Conservation (phyloP, 768 basidiomycete species). For the Hysterangium stoloniferum region DNA sequence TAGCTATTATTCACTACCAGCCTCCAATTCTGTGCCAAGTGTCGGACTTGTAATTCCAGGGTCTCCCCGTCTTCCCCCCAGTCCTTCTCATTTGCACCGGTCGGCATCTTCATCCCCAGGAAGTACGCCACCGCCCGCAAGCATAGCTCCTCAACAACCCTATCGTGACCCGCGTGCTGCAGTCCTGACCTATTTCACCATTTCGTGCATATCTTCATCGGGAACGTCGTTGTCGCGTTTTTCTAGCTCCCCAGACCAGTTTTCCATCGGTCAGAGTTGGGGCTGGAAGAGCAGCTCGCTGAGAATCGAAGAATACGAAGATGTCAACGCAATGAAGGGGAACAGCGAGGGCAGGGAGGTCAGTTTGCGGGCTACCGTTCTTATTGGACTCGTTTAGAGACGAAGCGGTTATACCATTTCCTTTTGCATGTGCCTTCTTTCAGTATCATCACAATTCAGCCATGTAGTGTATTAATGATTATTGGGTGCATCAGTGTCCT, state of each 20-base stretch:
- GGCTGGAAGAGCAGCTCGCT: constrained; percentile 76
- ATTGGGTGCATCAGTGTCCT: background rate
- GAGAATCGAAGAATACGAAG: constrained; percentile 38
- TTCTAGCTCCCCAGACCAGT: constrained; percentile 78
- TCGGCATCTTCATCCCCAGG: constrained; percentile 12
- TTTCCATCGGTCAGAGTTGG: constrained; percentile 84
- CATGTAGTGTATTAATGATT: background rate
- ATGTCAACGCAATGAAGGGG: constrained; percentile 21
- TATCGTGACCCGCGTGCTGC: constrained; percentile 69
- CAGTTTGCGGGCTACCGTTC: constrained; percentile 72
- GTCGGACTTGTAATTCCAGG: constrained; percentile 1
- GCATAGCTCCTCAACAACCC: constrained; percentile 46
- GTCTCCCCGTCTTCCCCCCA: constrained; percentile 17
- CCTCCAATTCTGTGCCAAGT: constrained; percentile 1
- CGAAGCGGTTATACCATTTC: background rate
- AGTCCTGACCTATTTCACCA: constrained; percentile 75
- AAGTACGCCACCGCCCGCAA: constrained; percentile 23
- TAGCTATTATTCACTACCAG: background rate
- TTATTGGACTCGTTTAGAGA: constrained; percentile 67
- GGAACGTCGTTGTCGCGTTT: constrained; percentile 81
- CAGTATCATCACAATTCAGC: background rate
- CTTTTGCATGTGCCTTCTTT: background rate
- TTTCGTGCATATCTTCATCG: constrained; percentile 73
- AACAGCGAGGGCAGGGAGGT: constrained; percentile 33
- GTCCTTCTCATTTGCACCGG: constrained; percentile 18